Percentiles rank a stretch among this genome's conserved stretches.
These are phyloP conservation scores for Dalechampia spathulata DNA, from an alignment of 441 rosid species.

Conservation along the genomic window DNA sequence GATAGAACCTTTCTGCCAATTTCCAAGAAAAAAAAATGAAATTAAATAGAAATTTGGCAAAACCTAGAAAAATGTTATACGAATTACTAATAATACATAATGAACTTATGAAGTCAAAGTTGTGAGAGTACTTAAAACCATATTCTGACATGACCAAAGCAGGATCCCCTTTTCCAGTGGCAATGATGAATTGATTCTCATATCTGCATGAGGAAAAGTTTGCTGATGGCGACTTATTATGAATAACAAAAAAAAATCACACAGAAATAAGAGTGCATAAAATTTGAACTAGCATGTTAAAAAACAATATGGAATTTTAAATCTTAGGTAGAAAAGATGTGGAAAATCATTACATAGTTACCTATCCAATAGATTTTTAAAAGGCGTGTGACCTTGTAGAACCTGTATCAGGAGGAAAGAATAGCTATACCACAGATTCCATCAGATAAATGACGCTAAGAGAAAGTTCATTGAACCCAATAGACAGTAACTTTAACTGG, in stretches of 20 bases:
- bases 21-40: slow-evolving; percentile 4
- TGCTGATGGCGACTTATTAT: no score
- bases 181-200: slow-evolving; percentile 44
- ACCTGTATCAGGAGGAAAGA: slow-evolving; percentile 32
- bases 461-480: background rate
- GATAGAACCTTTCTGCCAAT: slow-evolving; percentile 45
- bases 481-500: background rate
- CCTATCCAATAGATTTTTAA: slow-evolving; percentile 41
- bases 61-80: background rate
- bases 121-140: slow-evolving; percentile 43
- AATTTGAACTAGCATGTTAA: no score
- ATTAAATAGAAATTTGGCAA: background rate
- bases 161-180: slow-evolving; percentile 62
- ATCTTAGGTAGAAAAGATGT: background rate
- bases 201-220: slow-evolving; percentile 22
- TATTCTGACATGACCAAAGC: slow-evolving; percentile 53
- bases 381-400: slow-evolving; percentile 51
- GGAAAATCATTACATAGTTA: slow-evolving; percentile 13
- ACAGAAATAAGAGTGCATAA: no score
- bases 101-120: background rate
- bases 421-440: slow-evolving; percentile 20
- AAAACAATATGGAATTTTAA: no score
- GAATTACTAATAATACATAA: no score
- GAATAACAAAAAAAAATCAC: no score
- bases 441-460: slow-evolving; percentile 16